Conservation (phyloP, 2,329 filamentous ascomycete genomes). For the Pseudogymnoascus sp. region DNA sequence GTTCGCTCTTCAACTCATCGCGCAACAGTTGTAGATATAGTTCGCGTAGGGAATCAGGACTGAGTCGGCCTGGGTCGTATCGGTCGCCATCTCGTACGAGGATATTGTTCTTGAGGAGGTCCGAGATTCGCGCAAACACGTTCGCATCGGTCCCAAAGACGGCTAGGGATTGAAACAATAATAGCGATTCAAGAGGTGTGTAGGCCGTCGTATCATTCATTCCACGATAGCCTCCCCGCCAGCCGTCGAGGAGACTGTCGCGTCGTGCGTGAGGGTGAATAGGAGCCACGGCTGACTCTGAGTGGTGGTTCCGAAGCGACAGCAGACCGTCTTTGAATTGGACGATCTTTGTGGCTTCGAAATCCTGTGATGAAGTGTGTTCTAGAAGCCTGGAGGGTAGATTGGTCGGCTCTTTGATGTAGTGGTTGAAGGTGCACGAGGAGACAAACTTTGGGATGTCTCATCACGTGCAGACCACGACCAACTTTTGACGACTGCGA, state of each 20-base stretch:
- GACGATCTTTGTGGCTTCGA: not conserved
- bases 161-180: constrained; percentile 74
- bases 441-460: constrained; percentile 4
- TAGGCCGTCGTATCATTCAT: constrained; percentile 57
- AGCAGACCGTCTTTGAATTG: not conserved
- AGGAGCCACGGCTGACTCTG: constrained; percentile 40
- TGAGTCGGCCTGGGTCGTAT: constrained; percentile 68
- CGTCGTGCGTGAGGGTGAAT: constrained; percentile 45
- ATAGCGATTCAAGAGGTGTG: constrained; percentile 76
- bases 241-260: constrained; percentile 47
- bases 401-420: constrained; percentile 1
- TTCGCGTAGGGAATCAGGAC: constrained; percentile 67
- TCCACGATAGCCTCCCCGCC: constrained; percentile 47
- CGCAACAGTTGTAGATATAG: constrained; percentile 69
- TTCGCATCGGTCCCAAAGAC: constrained; percentile 55
- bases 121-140: constrained; percentile 65
- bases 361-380: not conserved
- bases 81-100: constrained; percentile 60
- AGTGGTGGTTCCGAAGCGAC: not conserved
- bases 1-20: constrained; percentile 58
- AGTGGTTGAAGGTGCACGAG: not conserved
- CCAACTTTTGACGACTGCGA: not conserved
- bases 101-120: constrained; percentile 63
- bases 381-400: not conserved
- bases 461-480: not conserved